These are phyloP conservation scores for Calcarisporium arbuscula DNA, from an alignment of 2,329 filamentous ascomycete genomes.

Conservation along the genomic window DNA sequence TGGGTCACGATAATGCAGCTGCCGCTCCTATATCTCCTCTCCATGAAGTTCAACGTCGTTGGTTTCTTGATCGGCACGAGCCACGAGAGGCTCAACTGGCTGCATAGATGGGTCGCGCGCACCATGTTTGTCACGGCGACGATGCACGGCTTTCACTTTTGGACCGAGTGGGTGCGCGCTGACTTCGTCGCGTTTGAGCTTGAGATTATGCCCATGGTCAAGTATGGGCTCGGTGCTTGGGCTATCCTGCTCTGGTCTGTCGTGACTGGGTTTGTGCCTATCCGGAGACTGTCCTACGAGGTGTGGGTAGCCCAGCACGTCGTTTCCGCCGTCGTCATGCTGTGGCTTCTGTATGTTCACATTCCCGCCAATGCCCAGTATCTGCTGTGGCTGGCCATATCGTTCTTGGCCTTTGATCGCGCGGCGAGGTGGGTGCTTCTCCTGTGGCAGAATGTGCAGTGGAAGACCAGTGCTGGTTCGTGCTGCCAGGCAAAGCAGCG, in stretches of 20 bases:
- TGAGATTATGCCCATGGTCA: conserved; percentile 55
- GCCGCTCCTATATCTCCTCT: conserved; percentile 56
- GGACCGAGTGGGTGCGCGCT: conserved; percentile 54
- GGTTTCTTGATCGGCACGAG: conserved; percentile 55
- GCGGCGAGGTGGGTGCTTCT: conserved; percentile 43
- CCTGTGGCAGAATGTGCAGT: conserved; percentile 45
- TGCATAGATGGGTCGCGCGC: conserved; percentile 66
- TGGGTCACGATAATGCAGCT: conserved; percentile 61
- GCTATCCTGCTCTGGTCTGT: conserved; percentile 59
- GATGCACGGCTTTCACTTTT: conserved; percentile 66
- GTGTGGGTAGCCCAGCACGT: conserved; percentile 65
- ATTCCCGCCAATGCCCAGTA: conserved; percentile 52
- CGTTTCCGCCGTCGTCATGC: conserved; percentile 51
- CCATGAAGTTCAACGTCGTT: conserved; percentile 53
- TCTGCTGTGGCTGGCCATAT: conserved; percentile 61
- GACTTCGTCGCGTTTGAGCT: conserved; percentile 55
- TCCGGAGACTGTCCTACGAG: conserved; percentile 63
- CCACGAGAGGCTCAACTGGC: conserved; percentile 66
- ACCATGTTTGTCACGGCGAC: conserved; percentile 63
- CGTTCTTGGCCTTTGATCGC: conserved; percentile 56
- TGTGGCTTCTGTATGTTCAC: conserved; percentile 59
- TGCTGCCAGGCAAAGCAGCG: conserved; percentile 40
- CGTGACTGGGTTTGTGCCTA: conserved; percentile 54
- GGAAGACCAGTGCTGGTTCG: conserved; percentile 32
- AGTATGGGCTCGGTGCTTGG: conserved; percentile 64